Percentiles rank a stretch among this genome's conserved stretches.
Conservation (phyloP, 2,329 filamentous ascomycete species). For the Didymella pomorum region DNA sequence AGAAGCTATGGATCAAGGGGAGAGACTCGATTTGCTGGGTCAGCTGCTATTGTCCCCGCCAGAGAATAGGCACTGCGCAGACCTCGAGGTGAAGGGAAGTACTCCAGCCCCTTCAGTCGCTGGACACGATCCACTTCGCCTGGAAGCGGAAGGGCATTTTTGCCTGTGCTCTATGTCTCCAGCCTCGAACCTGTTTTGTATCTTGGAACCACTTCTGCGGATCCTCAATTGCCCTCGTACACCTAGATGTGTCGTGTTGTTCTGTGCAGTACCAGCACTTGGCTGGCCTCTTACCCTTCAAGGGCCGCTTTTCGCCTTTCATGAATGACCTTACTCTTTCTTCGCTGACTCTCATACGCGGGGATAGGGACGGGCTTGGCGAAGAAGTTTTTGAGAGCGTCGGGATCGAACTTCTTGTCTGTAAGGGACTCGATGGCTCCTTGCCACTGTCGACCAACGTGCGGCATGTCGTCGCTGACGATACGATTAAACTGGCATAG, state of each 20-base stretch:
- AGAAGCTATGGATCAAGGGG: too few species aligned
- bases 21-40: too few species aligned
- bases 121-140: neutral
- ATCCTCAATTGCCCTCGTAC: neutral
- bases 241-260: slow-evolving; percentile 4
- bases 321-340: neutral
- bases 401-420: neutral
- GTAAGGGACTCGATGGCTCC: neutral
- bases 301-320: neutral
- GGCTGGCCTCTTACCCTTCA: neutral
- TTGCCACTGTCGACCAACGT: neutral
- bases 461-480: neutral
- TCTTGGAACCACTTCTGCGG: neutral
- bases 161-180: neutral
- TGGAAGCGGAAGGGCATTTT: neutral
- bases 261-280: slow-evolving; percentile 5
- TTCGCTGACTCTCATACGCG: neutral
- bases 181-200: neutral
- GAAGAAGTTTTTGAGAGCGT: neutral
- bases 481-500: neutral
- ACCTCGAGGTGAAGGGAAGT: slow-evolving; percentile 2
- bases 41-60: slow-evolving; percentile 1
- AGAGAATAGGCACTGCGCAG: neutral
- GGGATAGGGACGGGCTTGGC: neutral
- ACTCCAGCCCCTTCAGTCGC: neutral